These are phyloP conservation scores for Pleurotus giganteus DNA, from an alignment of 768 basidiomycete species.

Conservation along the genomic window DNA sequence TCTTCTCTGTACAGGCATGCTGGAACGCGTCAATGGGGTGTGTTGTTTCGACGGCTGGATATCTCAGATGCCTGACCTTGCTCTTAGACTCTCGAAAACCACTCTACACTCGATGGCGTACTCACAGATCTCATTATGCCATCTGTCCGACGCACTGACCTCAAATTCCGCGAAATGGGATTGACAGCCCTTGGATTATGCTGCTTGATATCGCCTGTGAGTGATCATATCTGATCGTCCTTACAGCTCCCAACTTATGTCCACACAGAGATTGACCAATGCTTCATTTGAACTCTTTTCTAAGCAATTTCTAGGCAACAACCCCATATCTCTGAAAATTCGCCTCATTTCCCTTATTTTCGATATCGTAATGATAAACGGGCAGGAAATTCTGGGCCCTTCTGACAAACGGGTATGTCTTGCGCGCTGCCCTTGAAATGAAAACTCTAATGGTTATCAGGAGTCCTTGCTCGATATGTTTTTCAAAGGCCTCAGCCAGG, in stretches of 20 bases:
- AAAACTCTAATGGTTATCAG: too few relatives aligned
- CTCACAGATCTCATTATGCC: slow-evolving; percentile 85
- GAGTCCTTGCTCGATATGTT: slow-evolving; percentile 27
- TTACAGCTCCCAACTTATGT: background rate
- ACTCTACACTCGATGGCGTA: slow-evolving; percentile 70
- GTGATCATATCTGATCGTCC: background rate
- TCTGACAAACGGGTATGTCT: slow-evolving; percentile 22
- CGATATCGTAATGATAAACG: slow-evolving; percentile 85
- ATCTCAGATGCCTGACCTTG: background rate
- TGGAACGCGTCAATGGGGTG: slow-evolving; percentile 85
- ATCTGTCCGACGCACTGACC: slow-evolving; percentile 75
- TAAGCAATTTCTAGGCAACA: slow-evolving; percentile 56
- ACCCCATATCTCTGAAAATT: slow-evolving; percentile 54
- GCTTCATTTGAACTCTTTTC: slow-evolving; percentile 60
- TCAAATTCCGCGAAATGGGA: slow-evolving; percentile 58
- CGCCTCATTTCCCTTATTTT: slow-evolving; percentile 79
- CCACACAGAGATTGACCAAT: slow-evolving; percentile 19
- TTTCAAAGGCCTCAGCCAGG: background rate
- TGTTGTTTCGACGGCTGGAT: slow-evolving; percentile 22
- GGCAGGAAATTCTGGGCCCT: slow-evolving; percentile 51
- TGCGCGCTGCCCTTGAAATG: too few relatives aligned
- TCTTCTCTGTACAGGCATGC: slow-evolving; percentile 73
- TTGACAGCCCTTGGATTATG: slow-evolving; percentile 70
- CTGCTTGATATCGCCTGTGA: slow-evolving; percentile 70
- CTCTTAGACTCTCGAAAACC: slow-evolving; percentile 60